Percentiles rank a stretch among this genome's conserved stretches.
Conservation (phyloP, 2,329 filamentous ascomycete genomes). For the Aspergillus luchuensis region DNA sequence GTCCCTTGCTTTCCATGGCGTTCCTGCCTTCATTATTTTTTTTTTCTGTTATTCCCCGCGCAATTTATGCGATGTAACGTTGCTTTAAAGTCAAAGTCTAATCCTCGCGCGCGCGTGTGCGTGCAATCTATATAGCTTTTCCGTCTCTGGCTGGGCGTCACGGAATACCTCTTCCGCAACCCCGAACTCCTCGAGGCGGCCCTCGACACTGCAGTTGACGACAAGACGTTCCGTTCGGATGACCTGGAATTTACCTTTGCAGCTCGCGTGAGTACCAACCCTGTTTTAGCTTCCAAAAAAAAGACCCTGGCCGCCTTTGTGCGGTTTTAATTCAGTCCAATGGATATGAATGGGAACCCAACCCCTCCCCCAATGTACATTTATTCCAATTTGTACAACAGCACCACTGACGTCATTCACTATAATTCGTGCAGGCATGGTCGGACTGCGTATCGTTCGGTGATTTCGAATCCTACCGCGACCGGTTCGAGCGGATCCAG, state of each 20-base stretch:
- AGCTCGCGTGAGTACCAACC: constrained; percentile 60
- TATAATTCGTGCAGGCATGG: constrained; percentile 65
- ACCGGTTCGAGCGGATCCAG: constrained; percentile 89
- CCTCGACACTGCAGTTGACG: constrained; percentile 80
- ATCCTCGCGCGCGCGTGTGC: neutral
- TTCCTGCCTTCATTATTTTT: neutral
- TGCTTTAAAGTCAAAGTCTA: neutral
- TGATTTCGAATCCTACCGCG: constrained; percentile 89
- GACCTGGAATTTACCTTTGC: constrained; percentile 98
- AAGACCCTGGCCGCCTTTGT: neutral
- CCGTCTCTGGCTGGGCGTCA: constrained; percentile 94
- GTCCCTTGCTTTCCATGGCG: too few species aligned
- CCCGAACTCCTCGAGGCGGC: constrained; percentile 77
- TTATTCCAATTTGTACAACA: neutral
- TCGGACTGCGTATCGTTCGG: constrained; percentile 88
- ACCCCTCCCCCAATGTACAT: neutral
- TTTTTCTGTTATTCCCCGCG: neutral
- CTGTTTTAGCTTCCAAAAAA: neutral
- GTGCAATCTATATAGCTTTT: constrained; percentile 65
- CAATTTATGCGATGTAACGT: neutral
- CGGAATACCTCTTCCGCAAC: constrained; percentile 91
- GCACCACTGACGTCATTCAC: constrained; percentile 10
- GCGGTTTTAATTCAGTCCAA: neutral
- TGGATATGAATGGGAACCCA: neutral
- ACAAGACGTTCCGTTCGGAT: constrained; percentile 90